A percentile compares a stretch with the other conserved stretches of the same genome.
phyloP scores from a whole-genome alignment of 208 protist genomes.

The Kentomonas sorsogonicus region DNA sequence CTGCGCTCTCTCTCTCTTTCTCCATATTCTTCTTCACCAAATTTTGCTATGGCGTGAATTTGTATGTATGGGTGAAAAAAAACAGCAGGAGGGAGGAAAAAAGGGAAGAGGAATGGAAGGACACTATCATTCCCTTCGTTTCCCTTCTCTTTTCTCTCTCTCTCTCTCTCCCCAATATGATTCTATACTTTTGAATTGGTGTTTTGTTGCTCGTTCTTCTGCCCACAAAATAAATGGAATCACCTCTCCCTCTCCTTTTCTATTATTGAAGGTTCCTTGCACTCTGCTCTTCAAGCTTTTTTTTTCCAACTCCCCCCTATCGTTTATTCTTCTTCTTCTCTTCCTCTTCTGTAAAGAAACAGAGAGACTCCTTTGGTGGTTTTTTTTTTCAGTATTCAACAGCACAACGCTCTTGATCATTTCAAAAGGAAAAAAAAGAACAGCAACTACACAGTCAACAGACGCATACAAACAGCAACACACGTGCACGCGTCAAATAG shows the following conservation, averaged over 20 bases:
- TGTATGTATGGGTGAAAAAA: not conserved
- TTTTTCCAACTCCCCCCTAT: no score
- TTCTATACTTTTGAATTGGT: not conserved
- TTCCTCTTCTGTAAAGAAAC: not conserved
- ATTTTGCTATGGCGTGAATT: not conserved
- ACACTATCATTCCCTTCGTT: not conserved
- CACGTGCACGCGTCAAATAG: not conserved
- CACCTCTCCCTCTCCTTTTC: not conserved
- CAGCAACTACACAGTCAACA: not conserved
- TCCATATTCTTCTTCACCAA: no score
- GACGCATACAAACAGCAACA: not conserved
- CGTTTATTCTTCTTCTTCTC: no score
- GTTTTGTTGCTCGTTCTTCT: not conserved
- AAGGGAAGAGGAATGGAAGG: not conserved
- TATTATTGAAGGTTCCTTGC: constrained; percentile 1
- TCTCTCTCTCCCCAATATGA: constrained; percentile 2
- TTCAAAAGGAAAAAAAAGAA: constrained; percentile 6
- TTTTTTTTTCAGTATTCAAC: constrained; percentile 24
- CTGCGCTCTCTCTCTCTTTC: no score
- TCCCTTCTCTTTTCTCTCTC: not conserved
- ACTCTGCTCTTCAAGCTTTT: not conserved
- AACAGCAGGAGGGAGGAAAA: not conserved
- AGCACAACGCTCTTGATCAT: not conserved
- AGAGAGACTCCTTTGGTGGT: not conserved
- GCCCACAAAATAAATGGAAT: not conserved